Percentiles rank a stretch among this genome's conserved stretches.
These are phyloP conservation scores for Amoebophrya sp. DNA, from an alignment of 169 alveolate genomes.

Conservation along the genomic window DNA sequence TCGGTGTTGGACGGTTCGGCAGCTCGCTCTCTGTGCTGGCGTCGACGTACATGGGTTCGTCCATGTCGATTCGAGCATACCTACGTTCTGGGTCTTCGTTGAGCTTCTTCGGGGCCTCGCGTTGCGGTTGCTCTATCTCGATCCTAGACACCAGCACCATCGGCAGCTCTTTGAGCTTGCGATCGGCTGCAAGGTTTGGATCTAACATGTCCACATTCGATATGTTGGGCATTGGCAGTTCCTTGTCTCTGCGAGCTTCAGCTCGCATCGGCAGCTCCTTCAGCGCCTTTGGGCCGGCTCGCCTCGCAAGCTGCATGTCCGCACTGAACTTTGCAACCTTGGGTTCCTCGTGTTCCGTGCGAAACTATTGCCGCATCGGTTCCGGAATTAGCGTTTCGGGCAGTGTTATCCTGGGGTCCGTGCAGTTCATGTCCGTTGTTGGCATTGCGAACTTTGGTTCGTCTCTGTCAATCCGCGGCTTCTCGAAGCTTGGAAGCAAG, in stretches of 20 bases:
- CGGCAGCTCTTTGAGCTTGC: neutral
- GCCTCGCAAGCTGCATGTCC: conserved; percentile 30
- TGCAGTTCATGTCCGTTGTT: conserved; percentile 12
- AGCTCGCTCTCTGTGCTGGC: conserved; percentile 24
- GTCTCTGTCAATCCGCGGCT: neutral
- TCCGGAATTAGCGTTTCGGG: neutral
- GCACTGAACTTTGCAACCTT: neutral
- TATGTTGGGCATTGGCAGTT: neutral
- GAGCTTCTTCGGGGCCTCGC: neutral
- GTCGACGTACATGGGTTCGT: neutral
- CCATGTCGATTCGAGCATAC: neutral
- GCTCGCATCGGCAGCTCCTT: neutral
- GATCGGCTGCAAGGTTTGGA: neutral
- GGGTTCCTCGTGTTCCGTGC: conserved; percentile 1
- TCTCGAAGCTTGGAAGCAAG: neutral
- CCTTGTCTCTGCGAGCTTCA: neutral
- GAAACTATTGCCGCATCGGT: neutral
- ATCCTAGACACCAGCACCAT: neutral
- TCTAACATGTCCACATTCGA: neutral
- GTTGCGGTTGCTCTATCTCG: conserved; percentile 5
- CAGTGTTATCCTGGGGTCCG: neutral
- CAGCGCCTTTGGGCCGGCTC: neutral
- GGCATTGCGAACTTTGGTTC: neutral
- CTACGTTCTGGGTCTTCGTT: neutral
- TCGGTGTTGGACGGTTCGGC: neutral